These are phyloP conservation scores for Daldinia decipiens DNA, from an alignment of 495 filamentous ascomycete genomes.

Conservation along the genomic window DNA sequence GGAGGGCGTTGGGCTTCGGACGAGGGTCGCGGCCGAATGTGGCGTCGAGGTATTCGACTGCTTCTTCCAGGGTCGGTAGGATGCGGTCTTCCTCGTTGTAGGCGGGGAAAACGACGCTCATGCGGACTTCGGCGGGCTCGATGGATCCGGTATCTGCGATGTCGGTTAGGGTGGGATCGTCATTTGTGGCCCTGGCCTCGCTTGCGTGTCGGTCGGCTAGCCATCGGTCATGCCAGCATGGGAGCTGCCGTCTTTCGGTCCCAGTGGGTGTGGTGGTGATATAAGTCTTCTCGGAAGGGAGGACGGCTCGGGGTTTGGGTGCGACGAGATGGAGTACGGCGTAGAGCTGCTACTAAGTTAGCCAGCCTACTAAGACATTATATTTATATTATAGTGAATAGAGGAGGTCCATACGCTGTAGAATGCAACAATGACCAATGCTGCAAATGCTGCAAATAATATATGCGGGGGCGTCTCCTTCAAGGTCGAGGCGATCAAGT, in stretches of 20 bases:
- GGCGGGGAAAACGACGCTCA: conserved; percentile 92
- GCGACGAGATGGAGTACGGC: conserved; percentile 76
- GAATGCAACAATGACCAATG: conserved; percentile 43
- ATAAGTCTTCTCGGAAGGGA: conserved; percentile 87
- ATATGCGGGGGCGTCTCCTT: conserved; percentile 47
- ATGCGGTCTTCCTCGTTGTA: conserved; percentile 93
- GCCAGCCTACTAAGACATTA: not conserved
- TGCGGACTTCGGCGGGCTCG: conserved; percentile 59
- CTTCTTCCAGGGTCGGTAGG: conserved; percentile 85
- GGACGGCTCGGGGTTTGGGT: conserved; percentile 78
- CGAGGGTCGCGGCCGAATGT: conserved; percentile 69
- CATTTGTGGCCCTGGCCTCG: conserved; percentile 47
- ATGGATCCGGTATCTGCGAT: conserved; percentile 54
- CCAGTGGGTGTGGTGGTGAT: conserved; percentile 76
- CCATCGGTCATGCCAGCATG: conserved; percentile 84
- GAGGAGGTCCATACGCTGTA: conserved; percentile 40
- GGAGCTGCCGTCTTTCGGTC: conserved; percentile 68
- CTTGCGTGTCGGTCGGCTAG: conserved; percentile 61
- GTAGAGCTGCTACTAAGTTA: conserved; percentile 67
- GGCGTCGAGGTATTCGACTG: conserved; percentile 82
- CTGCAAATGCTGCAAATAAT: conserved; percentile 44
- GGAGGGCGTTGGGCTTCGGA: conserved; percentile 36
- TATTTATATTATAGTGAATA: not conserved
- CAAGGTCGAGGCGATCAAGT: conserved; percentile 38
- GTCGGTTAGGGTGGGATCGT: conserved; percentile 46